Evolutionary conservation across 2,329 filamentous ascomycete genomes (phyloP), one percentile per base, ranked within the genome.

Genomic region (Cytospora piceicola): DNA sequence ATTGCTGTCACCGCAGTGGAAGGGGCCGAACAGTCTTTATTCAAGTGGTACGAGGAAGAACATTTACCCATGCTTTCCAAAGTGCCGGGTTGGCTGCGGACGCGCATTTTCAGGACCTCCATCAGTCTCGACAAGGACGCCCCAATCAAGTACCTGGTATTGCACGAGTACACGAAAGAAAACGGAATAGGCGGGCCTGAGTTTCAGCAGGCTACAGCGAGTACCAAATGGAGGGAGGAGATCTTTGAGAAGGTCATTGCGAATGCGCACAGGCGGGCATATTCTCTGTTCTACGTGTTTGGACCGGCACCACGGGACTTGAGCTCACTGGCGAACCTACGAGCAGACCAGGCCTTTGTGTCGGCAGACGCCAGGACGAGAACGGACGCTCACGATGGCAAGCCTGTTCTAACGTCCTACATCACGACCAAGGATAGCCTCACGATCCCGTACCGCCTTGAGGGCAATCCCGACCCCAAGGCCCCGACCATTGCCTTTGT

Each of bases 271-370:
- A 82, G 87, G 54, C 83, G 90, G 22, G 81, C 82, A 0, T 95
- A 92, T 77, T 81, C 85, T 39, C 85, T 94, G 68, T 91, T 92
- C 75, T 94, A 95, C 76, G 88, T 90, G 14, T 96, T 96, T 72
- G 91, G 92, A 0, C 85, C 90, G 0, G 91, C 86, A 0, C 88
- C 91, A 0, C 84, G 91, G 29, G 90, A 94, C 70, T 80, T 94
- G 4, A 71, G 81, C 0, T 82, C 85, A 7, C 77, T 92, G 1
- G 80, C 84, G 0, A 76, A 76, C 1, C 77, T 85, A 4, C 79
- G 83, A 3, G 77, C 81, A 1, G 73, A 77, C 1, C 72, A 74
- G 0, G 79, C 80, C 0, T 90, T 88, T 72, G 78, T 78, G 0
- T 85, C 84, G 0, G 77, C 83, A 1, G 86, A 90, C 69, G 79